Evolutionary conservation across 345 rosid species (phyloP), one percentile per base, ranked within the genome.

Genomic region (Noccaea caerulescens): DNA sequence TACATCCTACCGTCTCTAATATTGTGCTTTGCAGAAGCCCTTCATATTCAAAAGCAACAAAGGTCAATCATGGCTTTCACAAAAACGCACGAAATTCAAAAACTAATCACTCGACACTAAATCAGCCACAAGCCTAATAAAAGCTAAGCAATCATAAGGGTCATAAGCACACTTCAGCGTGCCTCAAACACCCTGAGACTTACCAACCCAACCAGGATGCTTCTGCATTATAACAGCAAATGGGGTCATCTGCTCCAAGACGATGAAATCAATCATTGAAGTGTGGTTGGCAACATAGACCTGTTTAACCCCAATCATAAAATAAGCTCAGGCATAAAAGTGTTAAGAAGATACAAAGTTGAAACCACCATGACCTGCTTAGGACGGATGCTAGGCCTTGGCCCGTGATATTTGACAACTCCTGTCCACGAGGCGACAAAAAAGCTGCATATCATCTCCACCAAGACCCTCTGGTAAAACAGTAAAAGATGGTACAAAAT

Each of bases 191-290:
- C 3, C 33, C 44, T 41, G 44, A 58, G 60, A 83, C 99, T 85
- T 78, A 88, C 99, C 99, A 85, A 92, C 98, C 99, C 99, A 95
- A 66, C 99, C 99, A 79, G 99, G 99, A 85, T 95, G 99, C 77
- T 95, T 95, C 78, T 95, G 99, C 99, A 95, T 92, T 56, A 95
- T 95, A 69, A 92, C 97, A 64, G 99, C 92, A 77, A 95, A 92
- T 72, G 98, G 93, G 27, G 94, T 92, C 98, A 95, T 90, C 82
- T 95, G 98, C 77, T 92, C 99, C 65, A 92, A 72, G 85, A 95
- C 41, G 71, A 95, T 81, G 81, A 95, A 95, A 84, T 95, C 99
- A 60, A 95, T 95, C 99, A 95, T 92, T 67, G 99, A 95, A 72
- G 99, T 95, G 78, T 95, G 99, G 78, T 95, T 92, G 83, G 96